Evolutionary conservation across 2,329 filamentous ascomycete species (phyloP), one percentile per base, ranked within the genome.

Genomic region (Curvularia verruculosa): DNA sequence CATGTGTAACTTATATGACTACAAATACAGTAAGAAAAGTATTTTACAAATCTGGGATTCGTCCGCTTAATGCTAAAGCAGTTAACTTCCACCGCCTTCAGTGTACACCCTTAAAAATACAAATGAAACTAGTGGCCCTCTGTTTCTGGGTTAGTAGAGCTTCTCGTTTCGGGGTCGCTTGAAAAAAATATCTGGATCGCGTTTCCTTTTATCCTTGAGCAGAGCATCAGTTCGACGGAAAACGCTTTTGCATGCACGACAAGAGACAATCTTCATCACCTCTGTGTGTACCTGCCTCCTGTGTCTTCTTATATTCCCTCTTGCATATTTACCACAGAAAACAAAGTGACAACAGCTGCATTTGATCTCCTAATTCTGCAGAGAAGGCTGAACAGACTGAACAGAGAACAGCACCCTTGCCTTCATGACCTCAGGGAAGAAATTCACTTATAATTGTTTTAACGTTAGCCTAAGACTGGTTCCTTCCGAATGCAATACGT

Each of bases 161-260:
- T 28, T 28, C 26, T 8, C 26, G 4, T 28, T n/a, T n/a, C n/a
- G n/a, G n/a, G n/a, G n/a, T n/a, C n/a, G n/a, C n/a, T n/a, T n/a
- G n/a, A n/a, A n/a, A n/a, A n/a, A n/a, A n/a, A n/a, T n/a, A n/a
- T 28, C 26, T 28, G 13, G 40, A 44, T 44, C 23, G 12, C 5
- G 15, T 1, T 5, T 44, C 5, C 24, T 23, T 8, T 2, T 29
- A 10, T 29, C 7, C 28, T 29, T 29, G 28, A 29, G 41, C 2
- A 40, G 49, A 3, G 60, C 60, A n/a, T 62, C 60, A 24, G 53
- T 36, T 1, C 57, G 26, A 10, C 29, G 12, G n/a, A 29, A 63
- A 1, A 5, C 15, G n/a, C 28, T 49, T 7, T 0, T 3, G 28
- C 59, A 62, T 6, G 9, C n/a, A 19, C 13, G 5, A 15, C 34